Evolutionary conservation across 305 asterid genomes (phyloP), one percentile per base, ranked within the genome.

Genomic region (Fraxinus dipetala): DNA sequence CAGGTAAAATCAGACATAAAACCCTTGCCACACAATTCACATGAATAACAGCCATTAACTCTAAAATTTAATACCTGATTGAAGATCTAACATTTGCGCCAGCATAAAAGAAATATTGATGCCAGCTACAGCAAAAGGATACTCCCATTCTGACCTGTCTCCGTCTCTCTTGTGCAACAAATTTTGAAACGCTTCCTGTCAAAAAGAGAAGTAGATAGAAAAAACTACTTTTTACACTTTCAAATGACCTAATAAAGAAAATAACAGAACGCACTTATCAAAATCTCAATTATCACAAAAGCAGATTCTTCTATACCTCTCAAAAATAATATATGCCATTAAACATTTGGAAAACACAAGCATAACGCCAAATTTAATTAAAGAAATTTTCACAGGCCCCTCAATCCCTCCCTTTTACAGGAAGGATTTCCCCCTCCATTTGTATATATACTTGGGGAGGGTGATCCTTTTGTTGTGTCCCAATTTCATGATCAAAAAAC

Each of bases 111-210:
- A 94, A 83, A 94, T 86, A 85, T 95, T 95, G 87, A 95, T 92
- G 87, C 98, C 99, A 72, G 99, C 99, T 83, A 93, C 98, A 76
- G 99, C 98, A 74, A 95, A 95, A n/a, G 99, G 99, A 89, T 95
- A 95, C 88, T 95, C 99, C 99, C 99, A 95, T 36, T 91, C 95
- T 43, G 99, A 92, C 86, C 99, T 90, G 78, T 87, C 87, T 83
- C 99, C 99, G 54, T 88, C 91, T 92, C 92, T 88, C 86, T 95
- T 95, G 86, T 95, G 87, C 90, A 95, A 89, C 86, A 95, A 83
- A 78, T 87, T 87, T 82, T 90, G 95, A 84, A 92, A 95, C 6
- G 94, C 89, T 81, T 90, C 97, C 99, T 95, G 85, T 79, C 59
- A 84, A 18, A 79, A 51, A 20, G 32, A 83, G 13, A 20, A 51